Conservation (phyloP, 2,329 filamentous ascomycete species). For the Talaromyces sp. region DNA sequence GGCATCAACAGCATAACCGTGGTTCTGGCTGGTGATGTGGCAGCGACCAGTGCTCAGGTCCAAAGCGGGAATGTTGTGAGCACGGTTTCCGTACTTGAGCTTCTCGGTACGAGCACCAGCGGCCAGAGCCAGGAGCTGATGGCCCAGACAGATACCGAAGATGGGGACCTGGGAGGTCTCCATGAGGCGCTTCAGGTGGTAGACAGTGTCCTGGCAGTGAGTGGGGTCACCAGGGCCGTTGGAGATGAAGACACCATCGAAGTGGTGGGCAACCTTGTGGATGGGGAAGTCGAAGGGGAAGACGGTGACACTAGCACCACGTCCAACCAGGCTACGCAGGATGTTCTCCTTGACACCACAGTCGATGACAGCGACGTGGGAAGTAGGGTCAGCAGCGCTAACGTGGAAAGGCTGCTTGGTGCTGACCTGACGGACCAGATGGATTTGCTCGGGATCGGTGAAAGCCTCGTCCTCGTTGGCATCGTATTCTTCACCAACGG, state of each 20-base stretch:
- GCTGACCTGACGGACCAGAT: constrained; percentile 92
- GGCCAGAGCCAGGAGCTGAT: constrained; percentile 91
- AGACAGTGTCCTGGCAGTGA: constrained; percentile 91
- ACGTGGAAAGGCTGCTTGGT: constrained; percentile 98
- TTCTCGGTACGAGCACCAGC: constrained; percentile 89
- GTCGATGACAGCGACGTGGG: constrained; percentile 93
- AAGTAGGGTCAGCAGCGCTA: constrained; percentile 76
- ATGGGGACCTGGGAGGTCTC: constrained; percentile 87
- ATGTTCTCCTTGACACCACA: constrained; percentile 99
- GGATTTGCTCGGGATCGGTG: constrained; percentile 92
- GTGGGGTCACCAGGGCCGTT: constrained; percentile 98
- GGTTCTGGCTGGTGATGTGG: constrained; percentile 98
- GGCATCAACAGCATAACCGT: constrained; percentile 93
- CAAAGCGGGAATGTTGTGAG: constrained; percentile 95
- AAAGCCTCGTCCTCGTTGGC: constrained; percentile 97
- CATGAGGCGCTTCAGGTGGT: constrained; percentile 89
- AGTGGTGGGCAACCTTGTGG: constrained; percentile 97
- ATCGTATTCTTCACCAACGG: constrained; percentile 96
- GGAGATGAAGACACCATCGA: constrained; percentile 98
- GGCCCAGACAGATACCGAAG: constrained; percentile 97
- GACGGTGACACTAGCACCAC: constrained; percentile 87
- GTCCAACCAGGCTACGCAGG: constrained; percentile 86
- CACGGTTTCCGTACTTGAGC: constrained; percentile 98
- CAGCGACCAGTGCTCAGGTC: constrained; percentile 95
- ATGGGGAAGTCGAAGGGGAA: constrained; percentile 98